Evolutionary conservation across 192 early-diverging fungal species (phyloP).

Genomic region (Chytriomyces sp.): DNA sequence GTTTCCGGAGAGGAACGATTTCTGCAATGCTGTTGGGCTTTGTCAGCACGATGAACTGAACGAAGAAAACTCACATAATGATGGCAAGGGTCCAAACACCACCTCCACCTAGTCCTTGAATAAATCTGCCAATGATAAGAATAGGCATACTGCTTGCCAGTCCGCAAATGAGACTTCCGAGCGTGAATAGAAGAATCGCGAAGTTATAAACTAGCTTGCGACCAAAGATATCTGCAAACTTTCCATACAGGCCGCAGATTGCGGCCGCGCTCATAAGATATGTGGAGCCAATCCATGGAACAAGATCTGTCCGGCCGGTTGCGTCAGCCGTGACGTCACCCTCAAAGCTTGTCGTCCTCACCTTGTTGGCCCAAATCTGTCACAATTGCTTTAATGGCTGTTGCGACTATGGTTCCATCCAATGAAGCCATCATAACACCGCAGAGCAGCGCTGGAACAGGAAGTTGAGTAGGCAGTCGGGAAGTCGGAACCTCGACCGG

Average conservation of each 20-base stretch:
- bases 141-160: constrained; percentile 56
- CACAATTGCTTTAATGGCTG: constrained; percentile 26
- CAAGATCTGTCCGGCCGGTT: background rate
- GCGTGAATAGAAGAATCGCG: constrained; percentile 73
- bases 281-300: constrained; percentile 30
- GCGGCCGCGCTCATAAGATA: constrained; percentile 31
- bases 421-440: constrained; percentile 11
- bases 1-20: constrained; percentile 1
- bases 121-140: constrained; percentile 73
- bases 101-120: constrained; percentile 81
- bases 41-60: constrained; percentile 64
- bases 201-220: constrained; percentile 72
- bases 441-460: background rate
- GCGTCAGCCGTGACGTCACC: constrained; percentile 49
- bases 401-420: constrained; percentile 21
- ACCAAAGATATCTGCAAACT: constrained; percentile 91
- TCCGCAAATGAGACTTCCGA: constrained; percentile 84
- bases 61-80: constrained; percentile 76
- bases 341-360: background rate
- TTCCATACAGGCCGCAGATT: constrained; percentile 60
- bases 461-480: background rate
- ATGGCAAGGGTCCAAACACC: constrained; percentile 76
- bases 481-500: background rate
- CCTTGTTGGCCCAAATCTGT: constrained; percentile 15
- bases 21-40: constrained; percentile 58